These are phyloP conservation scores for Torrubiellomyces zombiae DNA, from an alignment of 2,329 filamentous ascomycete genomes.

Conservation along the genomic window DNA sequence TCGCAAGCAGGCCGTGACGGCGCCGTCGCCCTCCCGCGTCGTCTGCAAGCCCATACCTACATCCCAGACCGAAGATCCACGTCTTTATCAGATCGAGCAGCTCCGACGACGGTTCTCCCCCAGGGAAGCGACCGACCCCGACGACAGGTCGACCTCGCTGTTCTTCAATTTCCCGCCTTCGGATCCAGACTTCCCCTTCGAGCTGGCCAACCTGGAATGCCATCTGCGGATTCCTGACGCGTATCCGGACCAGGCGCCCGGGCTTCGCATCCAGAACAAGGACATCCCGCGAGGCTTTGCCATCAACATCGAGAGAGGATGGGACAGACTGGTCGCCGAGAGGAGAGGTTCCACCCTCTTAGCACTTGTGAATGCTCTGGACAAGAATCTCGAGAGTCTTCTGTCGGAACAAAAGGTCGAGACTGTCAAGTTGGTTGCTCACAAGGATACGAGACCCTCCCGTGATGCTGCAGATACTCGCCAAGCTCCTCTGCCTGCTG, in stretches of 20 bases:
- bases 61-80: constrained; percentile 48
- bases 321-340: constrained; percentile 44
- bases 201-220: constrained; percentile 52
- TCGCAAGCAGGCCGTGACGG: constrained; percentile 28
- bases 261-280: constrained; percentile 47
- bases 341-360: constrained; percentile 43
- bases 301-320: constrained; percentile 62
- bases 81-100: constrained; percentile 60
- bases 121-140: constrained; percentile 22
- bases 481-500: constrained; percentile 4
- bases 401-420: constrained; percentile 54
- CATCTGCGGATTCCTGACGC: constrained; percentile 44
- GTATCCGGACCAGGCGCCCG: constrained; percentile 44
- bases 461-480: constrained; percentile 8
- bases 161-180: constrained; percentile 53
- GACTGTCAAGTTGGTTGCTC: constrained; percentile 51
- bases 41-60: constrained; percentile 50
- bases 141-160: constrained; percentile 36
- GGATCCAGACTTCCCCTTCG: constrained; percentile 73
- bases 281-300: constrained; percentile 56
- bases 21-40: constrained; percentile 28
- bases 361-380: constrained; percentile 49
- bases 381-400: constrained; percentile 54
- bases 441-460: constrained; percentile 37
- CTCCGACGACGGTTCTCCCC: constrained; percentile 48